Conservation (phyloP, 257 asterid genomes). For the Solanum paucissectum region DNA sequence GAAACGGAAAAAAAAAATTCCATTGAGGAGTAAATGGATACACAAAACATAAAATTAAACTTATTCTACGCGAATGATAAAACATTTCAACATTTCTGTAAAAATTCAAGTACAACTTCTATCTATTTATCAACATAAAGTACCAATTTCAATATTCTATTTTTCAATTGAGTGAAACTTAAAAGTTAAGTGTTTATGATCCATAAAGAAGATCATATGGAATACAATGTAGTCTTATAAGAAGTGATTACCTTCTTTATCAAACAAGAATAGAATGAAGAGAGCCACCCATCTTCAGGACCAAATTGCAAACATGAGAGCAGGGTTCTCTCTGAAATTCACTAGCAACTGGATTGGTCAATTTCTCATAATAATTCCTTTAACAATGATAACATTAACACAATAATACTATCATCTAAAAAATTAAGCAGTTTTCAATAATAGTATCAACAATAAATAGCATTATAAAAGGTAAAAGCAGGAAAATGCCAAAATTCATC, state of each 20-base stretch:
- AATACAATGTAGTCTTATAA: not conserved
- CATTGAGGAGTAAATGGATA: not conserved
- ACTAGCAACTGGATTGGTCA: constrained; percentile 1
- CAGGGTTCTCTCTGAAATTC: constrained; percentile 58
- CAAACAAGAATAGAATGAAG: constrained; percentile 90
- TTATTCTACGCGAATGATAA: not conserved
- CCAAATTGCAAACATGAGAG: constrained; percentile 64
- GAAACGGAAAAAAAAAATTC: not conserved
- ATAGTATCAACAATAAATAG: not conserved
- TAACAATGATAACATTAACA: not conserved
- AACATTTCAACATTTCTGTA: not conserved
- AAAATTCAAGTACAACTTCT: not conserved
- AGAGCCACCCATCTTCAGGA: constrained; percentile 91
- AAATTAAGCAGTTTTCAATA: not conserved
- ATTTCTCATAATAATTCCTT: not conserved
- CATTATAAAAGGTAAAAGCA: not conserved
- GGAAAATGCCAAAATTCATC: not conserved
- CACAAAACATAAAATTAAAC: not conserved
- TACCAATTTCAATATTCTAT: not conserved
- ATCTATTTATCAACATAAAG: not conserved
- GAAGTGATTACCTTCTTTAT: constrained; percentile 62
- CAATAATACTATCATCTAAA: not conserved
- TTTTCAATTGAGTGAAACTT: not conserved
- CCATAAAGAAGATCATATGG: not conserved
- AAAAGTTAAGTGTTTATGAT: not conserved